Evolutionary conservation across 2,329 filamentous ascomycete species (phyloP), one percentile per base, ranked within the genome.

Genomic region (Claviceps lovelessii): DNA sequence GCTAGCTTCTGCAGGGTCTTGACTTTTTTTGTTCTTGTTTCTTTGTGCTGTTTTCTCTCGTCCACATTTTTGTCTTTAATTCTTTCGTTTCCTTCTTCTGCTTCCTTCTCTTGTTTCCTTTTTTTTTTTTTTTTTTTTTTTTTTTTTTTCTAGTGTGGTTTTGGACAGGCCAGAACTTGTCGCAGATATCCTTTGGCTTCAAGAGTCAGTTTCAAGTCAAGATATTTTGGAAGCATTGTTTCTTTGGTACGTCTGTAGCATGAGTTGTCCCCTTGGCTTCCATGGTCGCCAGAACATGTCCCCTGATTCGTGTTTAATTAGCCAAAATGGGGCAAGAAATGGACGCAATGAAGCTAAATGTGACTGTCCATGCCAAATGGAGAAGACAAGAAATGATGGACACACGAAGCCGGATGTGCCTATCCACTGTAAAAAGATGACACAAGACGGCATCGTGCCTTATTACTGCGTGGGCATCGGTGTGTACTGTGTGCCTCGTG

Each of bases 11-110:
- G 41, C 53, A 37, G 46, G 50, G 49, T 63, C 56, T 62, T 58
- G 49, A 44, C 49, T 47, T 61, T 51, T 37, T 61, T 46, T 59
- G 56, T 49, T 23, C 60, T 52, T 59, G 55, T 58, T 59, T 58
- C 58, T 51, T 48, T n/a, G 48, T 31, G 15, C 41, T 41, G 33
- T 13, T 33, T 11, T 19, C 33, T 17, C 15, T 10, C 11, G 13
- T 10, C 13, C 11, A n/a, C 29, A 42, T 48, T 61, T 55, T 54
- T 50, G 58, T 57, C 56, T 48, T 54, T 55, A 51, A 56, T 58
- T 54, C 19, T 42, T 19, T 6, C 41, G 4, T 37, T 49, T 5
- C 7, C 53, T 57, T 53, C 50, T 49, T 23, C 31, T 7, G 53
- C 49, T 59, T 55, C 31, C 8, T 59, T 59, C 59, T 57, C 51